Base-by-base conservation (phyloP, 2,329 filamentous ascomycete species). In the Aaosphaeria arxii region DNA sequence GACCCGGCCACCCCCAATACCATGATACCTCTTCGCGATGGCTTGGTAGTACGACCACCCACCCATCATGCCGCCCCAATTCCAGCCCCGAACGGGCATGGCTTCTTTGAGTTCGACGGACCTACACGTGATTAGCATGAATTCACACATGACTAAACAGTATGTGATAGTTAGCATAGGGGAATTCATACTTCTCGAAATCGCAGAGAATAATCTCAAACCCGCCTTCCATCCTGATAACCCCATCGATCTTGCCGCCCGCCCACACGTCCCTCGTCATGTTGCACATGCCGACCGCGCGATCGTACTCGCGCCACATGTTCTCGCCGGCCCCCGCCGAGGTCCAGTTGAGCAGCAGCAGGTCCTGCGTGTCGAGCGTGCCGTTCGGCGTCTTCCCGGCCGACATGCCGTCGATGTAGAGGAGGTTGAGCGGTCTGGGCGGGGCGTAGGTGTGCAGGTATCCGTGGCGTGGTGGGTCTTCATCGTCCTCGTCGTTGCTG, bases 191-290 rank as follows among this genome's bases (percentile, higher is more conserved):
- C 17, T 24, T 24, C 17, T 24, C 17, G 52, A 89, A 89, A 45
- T 84, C 72, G 62, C 86, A 89, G 17, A 86, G 72, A 43, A 89
- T 85, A 45, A 87, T 75, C 64, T 89, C 86, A 54, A 88, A 88
- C 0, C 86, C 86, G 13, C 78, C 77, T 59, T 89, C 86, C 77
- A 85, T 85, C 7, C 86, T 78, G 2, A 89, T 66, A 24, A 88
- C 73, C 0, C 83, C 84, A 56, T 88, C 81, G n/a, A 87, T 71
- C 11, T 70, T 69, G 11, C 39, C 17, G 30, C 63, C 63, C 9
- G 74, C 7, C 80, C 80, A 84, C 64, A 81, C 46, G 57, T 66
- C 49, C 40, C 66, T 7, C 0, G 79, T 75, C 7, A 86, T 56
- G 0, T 75, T 65, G 63, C 87, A 89, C 1, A 88, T 66, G 1